A percentile compares a stretch with the other conserved stretches of the same genome.
Conservation (phyloP, 352 stramenopile species). For the Phytophthora melonis region DNA sequence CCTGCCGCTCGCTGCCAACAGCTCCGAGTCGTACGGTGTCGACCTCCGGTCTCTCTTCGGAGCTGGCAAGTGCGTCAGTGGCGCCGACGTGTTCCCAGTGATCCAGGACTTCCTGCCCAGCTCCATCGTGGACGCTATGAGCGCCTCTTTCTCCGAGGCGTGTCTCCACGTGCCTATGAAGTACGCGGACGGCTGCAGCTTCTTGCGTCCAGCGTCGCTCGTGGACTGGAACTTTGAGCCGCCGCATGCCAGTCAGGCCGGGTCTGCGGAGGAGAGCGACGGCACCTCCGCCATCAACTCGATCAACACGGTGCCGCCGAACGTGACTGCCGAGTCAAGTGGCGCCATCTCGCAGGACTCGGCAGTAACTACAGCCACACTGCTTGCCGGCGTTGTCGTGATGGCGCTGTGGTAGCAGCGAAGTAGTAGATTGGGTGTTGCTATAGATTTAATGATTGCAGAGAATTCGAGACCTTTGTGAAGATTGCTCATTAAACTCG, state of each 20-base stretch:
- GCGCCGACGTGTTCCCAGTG: conserved; percentile 51
- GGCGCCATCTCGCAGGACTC: background rate
- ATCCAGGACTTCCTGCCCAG: conserved; percentile 49
- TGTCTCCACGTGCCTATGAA: conserved; percentile 64
- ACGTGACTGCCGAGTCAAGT: conserved; percentile 30
- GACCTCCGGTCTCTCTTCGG: conserved; percentile 57
- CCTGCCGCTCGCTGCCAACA: conserved; percentile 45
- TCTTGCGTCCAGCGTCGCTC: conserved; percentile 52
- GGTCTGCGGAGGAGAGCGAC: conserved; percentile 22
- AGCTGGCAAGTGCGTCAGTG: conserved; percentile 47
- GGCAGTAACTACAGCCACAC: background rate
- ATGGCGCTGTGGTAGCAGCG: conserved; percentile 16
- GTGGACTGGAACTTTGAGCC: conserved; percentile 66
- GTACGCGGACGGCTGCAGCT: conserved; percentile 64
- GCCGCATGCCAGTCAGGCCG: conserved; percentile 39
- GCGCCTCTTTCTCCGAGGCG: conserved; percentile 47
- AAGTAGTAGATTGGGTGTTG: background rate
- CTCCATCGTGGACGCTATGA: conserved; percentile 38
- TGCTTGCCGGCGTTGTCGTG: conserved; percentile 8
- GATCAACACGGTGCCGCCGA: conserved; percentile 40
- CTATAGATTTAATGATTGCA: background rate
- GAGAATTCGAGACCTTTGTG: conserved; percentile 24
- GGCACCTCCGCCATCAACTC: conserved; percentile 42
- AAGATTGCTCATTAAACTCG: conserved; percentile 22
- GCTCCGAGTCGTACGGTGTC: conserved; percentile 35